Conservation (phyloP, 2,329 filamentous ascomycete species). For the Pleomassaria siparia region DNA sequence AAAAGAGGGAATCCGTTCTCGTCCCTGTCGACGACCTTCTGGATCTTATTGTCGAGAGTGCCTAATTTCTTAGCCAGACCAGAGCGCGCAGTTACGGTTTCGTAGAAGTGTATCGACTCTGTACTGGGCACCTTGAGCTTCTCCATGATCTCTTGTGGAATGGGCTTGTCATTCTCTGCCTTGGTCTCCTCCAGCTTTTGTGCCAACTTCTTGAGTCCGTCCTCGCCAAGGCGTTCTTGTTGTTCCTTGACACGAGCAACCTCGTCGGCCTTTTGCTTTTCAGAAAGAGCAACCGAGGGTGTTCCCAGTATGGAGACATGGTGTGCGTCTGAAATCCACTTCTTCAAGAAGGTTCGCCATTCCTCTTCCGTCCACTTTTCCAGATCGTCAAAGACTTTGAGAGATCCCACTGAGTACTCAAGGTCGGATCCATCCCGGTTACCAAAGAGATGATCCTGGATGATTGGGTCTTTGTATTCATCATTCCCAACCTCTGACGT, state of each 20-base stretch:
- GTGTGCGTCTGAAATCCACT: constrained; percentile 81
- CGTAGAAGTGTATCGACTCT: constrained; percentile 92
- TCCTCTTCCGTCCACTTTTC: constrained; percentile 79
- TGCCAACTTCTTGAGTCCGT: constrained; percentile 74
- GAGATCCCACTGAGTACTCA: constrained; percentile 40
- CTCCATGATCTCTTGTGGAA: constrained; percentile 79
- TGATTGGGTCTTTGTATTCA: constrained; percentile 82
- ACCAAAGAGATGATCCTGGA: constrained; percentile 90
- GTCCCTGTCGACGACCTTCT: constrained; percentile 73
- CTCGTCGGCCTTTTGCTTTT: constrained; percentile 80
- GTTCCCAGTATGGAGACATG: constrained; percentile 88
- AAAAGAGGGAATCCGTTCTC: constrained; percentile 71
- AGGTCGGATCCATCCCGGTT: constrained; percentile 70
- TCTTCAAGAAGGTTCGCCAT: constrained; percentile 80
- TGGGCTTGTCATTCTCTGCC: constrained; percentile 82
- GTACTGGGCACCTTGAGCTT: constrained; percentile 80
- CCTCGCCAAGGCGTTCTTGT: constrained; percentile 76
- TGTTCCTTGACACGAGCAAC: constrained; percentile 75
- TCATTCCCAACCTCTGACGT: constrained; percentile 78
- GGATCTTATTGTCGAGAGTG: constrained; percentile 66
- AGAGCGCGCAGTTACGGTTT: constrained; percentile 79
- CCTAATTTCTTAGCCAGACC: constrained; percentile 76
- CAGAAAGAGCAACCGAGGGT: constrained; percentile 77
- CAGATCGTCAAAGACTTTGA: constrained; percentile 64
- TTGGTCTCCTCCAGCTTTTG: constrained; percentile 81